phyloP scores from a whole-genome alignment of 345 rosid species.

The Mallotus nudiflorus region DNA sequence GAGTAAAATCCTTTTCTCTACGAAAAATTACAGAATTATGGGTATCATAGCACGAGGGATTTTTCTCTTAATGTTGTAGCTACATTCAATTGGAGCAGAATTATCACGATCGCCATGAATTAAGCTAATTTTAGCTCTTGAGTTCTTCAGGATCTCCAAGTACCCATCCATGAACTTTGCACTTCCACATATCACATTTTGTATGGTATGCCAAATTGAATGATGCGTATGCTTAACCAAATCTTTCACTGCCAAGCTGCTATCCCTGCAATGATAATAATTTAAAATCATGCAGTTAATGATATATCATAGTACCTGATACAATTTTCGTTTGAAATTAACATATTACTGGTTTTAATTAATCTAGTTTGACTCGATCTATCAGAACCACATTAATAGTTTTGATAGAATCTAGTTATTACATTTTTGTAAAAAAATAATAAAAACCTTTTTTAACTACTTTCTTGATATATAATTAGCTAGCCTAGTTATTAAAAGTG shows the following conservation, averaged over 20 bases:
- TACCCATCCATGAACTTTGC: conserved; percentile 53
- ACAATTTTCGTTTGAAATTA: too few species aligned
- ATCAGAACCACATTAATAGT: too few species aligned
- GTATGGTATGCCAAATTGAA: conserved; percentile 81
- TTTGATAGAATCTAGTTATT: too few species aligned
- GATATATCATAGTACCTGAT: too few species aligned
- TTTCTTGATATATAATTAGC: too few species aligned
- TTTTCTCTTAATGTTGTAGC: conserved; percentile 46
- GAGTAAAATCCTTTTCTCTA: conserved; percentile 49
- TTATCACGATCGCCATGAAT: conserved; percentile 61
- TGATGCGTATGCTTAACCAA: conserved; percentile 73
- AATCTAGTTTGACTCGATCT: too few species aligned
- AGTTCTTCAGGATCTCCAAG: conserved; percentile 37
- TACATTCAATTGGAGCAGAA: conserved; percentile 60
- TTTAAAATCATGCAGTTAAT: too few species aligned
- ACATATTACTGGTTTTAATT: too few species aligned
- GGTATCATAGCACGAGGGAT: conserved; percentile 46
- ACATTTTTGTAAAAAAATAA: too few species aligned
- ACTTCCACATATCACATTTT: conserved; percentile 78
- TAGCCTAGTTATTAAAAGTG: too few species aligned
- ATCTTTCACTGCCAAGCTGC: conserved; percentile 36
- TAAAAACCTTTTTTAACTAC: too few species aligned
- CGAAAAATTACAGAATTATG: conserved; percentile 54
- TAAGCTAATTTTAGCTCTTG: conserved; percentile 38
- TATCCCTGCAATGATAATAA: too few species aligned